Conservation (phyloP, 2,329 filamentous ascomycete genomes). For the Bipolaris sorokiniana region DNA sequence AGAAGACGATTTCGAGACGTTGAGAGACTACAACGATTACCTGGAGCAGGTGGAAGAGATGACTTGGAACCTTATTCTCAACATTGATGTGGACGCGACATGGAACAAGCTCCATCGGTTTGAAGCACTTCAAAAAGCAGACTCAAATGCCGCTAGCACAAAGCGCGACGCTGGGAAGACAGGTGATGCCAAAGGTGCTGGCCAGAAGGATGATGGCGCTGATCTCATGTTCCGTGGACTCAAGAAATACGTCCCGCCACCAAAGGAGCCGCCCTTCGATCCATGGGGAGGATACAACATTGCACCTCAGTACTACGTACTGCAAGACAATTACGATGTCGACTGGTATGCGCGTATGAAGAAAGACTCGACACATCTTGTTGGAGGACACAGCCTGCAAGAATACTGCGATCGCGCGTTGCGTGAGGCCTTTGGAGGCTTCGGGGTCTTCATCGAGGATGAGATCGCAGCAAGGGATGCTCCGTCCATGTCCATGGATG, state of each 20-base stretch:
- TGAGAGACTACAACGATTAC: slow-evolving; percentile 89
- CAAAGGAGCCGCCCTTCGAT: slow-evolving; percentile 79
- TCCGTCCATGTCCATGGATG: slow-evolving; percentile 43
- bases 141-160: slow-evolving; percentile 55
- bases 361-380: slow-evolving; percentile 68
- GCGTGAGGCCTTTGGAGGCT: slow-evolving; percentile 86
- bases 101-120: slow-evolving; percentile 69
- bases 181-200: slow-evolving; percentile 61
- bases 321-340: slow-evolving; percentile 75
- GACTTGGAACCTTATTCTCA: slow-evolving; percentile 83
- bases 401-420: slow-evolving; percentile 84
- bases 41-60: slow-evolving; percentile 90
- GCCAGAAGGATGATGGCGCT: slow-evolving; percentile 25
- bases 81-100: slow-evolving; percentile 69
- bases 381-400: slow-evolving; percentile 81
- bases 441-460: slow-evolving; percentile 86
- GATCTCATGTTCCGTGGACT: slow-evolving; percentile 77
- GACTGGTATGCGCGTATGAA: slow-evolving; percentile 73
- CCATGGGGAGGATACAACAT: slow-evolving; percentile 80
- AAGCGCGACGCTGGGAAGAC: slow-evolving; percentile 36
- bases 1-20: slow-evolving; percentile 87
- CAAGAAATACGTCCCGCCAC: slow-evolving; percentile 66
- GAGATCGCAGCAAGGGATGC: slow-evolving; percentile 60
- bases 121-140: slow-evolving; percentile 71
- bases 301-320: slow-evolving; percentile 67